Conservation (phyloP, 2,329 filamentous ascomycete species). For the Ceratocystis ficicola region DNA sequence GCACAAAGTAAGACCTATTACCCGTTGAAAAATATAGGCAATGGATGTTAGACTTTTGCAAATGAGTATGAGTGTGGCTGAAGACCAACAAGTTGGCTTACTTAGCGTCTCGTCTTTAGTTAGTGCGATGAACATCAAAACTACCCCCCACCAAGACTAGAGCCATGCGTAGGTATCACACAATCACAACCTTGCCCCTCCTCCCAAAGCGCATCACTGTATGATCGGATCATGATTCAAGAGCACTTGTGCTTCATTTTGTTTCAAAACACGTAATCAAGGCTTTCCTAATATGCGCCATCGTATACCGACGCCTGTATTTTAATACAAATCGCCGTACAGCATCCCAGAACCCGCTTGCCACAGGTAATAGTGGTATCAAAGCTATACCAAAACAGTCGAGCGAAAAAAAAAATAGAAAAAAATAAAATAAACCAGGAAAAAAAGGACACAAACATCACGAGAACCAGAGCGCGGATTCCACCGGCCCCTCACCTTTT, state of each 20-base stretch:
- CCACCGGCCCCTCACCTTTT: constrained; percentile 4
- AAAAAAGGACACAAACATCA: not conserved
- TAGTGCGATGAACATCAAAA: not conserved
- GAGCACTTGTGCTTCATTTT: not conserved
- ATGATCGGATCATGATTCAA: not conserved
- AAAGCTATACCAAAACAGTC: not conserved
- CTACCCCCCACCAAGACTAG: constrained; percentile 10
- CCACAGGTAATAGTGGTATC: not conserved
- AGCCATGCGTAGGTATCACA: not conserved
- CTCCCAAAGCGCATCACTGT: not conserved
- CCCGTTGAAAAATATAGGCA: not conserved
- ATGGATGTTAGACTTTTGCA: not conserved
- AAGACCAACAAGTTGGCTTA: not conserved
- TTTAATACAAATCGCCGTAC: not conserved
- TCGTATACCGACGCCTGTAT: constrained; percentile 11
- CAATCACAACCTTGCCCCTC: constrained; percentile 11
- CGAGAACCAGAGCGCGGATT: not conserved
- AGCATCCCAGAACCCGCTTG: not conserved
- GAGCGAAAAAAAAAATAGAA: not conserved
- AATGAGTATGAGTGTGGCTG: not conserved
- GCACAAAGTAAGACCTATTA: constrained; percentile 36
- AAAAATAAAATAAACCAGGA: not conserved
- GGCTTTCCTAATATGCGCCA: constrained; percentile 12
- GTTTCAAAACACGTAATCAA: not conserved
- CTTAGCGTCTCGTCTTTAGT: not conserved